Base-by-base conservation (phyloP, 441 rosid species). In the Populus tomentosa region DNA sequence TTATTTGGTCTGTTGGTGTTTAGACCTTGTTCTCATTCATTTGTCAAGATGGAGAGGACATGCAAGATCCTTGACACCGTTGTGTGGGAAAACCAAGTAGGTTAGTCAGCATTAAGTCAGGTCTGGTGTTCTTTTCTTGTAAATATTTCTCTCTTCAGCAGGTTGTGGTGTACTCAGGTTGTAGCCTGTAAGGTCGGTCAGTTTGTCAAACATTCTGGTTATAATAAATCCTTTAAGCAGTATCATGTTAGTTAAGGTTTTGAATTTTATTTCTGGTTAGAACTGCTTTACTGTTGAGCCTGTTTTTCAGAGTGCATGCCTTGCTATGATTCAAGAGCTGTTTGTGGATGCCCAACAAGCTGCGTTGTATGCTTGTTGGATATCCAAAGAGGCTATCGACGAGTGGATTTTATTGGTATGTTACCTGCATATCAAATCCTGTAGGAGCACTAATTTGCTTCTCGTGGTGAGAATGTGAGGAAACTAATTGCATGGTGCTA, bases 121-220 rank as follows among this genome's bases (percentile, higher is more conserved):
- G 74, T 79, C 38, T 38, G 71, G 74, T 75, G 76, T 76, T 81
- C 61, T 81, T 70, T 81, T 68, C 28, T 84, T 91, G 88, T 87
- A 78, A 90, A 87, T 83, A 64, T 20, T 73, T 10, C 56, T 16
- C 70, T 82, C 67, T 69, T 28, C 71, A 53, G 80, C 73, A 67
- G 83, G 79, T 83, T 26, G 74, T 80, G 80, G 79, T 82, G 83
- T 70, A 82, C 73, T 74, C 86, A 80, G 88, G 87, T 80, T 81
- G 66, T 64, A 40, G 71, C 82, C 87, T 82, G 85, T 79, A 67
- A 69, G 75, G 80, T 80, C 63, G 42, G 85, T 78, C 79, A 36
- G 85, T 78, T 50, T 73, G 79, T 85, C 80, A 26, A 77, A 83
- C 85, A 75, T 83, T 79, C 80, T 83, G 86, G 82, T 82, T 67